Conservation (phyloP, 345 rosid genomes). For the Cochlearia excelsa region DNA sequence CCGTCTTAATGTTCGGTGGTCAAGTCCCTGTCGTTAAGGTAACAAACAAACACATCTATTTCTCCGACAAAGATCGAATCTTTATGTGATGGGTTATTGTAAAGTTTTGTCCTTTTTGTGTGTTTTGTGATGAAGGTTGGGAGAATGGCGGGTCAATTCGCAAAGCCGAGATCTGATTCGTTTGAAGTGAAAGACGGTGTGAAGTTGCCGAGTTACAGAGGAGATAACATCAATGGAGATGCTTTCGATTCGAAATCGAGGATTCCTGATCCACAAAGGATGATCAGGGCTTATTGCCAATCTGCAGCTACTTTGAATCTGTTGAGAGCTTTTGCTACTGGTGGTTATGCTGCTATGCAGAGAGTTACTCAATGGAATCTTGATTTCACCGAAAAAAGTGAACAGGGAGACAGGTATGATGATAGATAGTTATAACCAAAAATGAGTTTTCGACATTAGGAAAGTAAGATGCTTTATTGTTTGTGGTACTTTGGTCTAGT, state of each 20-base stretch:
- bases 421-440: no score
- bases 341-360: slow-evolving; percentile 84
- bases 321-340: slow-evolving; percentile 75
- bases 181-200: slow-evolving; percentile 65
- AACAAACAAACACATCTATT: background rate
- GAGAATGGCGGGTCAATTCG: slow-evolving; percentile 81
- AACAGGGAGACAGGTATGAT: slow-evolving; percentile 68
- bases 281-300: slow-evolving; percentile 74
- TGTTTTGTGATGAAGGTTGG: slow-evolving; percentile 43
- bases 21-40: slow-evolving; percentile 74
- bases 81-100: background rate
- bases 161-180: slow-evolving; percentile 66
- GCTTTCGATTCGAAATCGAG: slow-evolving; percentile 57
- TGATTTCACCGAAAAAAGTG: slow-evolving; percentile 63
- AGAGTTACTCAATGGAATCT: slow-evolving; percentile 80
- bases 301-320: slow-evolving; percentile 79
- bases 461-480: no score
- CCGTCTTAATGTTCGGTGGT: slow-evolving; percentile 73
- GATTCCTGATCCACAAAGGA: slow-evolving; percentile 63
- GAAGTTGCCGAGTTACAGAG: slow-evolving; percentile 72
- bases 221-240: slow-evolving; percentile 70
- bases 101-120: background rate
- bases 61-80: background rate
- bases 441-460: no score
- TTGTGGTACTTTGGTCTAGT: no score